phyloP scores from a whole-genome alignment of 1,284 basidiomycete species.

The Ceratobasidium sp. region DNA sequence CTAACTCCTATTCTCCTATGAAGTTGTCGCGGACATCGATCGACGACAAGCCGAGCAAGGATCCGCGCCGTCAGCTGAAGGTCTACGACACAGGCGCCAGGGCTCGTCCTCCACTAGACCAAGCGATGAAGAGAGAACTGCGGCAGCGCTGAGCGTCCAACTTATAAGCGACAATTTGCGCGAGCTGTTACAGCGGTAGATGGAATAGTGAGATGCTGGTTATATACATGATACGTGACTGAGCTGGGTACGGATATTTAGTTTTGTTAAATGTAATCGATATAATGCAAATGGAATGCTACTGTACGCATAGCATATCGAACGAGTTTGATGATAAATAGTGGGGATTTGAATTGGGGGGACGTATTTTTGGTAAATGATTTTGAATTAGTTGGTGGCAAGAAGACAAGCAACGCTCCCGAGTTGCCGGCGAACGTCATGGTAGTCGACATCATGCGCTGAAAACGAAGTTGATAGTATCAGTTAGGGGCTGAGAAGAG shows the following conservation, averaged over 20 bases:
- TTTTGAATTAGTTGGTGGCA: slow-evolving; percentile 26
- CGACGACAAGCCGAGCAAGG: slow-evolving; percentile 68
- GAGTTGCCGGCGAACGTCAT: slow-evolving; percentile 89
- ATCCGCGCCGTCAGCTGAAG: slow-evolving; percentile 24
- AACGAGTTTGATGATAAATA: slow-evolving; percentile 15
- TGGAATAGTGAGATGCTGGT: slow-evolving; percentile 3
- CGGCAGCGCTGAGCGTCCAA: slow-evolving; percentile 41
- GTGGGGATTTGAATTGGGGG: background rate
- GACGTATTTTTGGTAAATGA: background rate
- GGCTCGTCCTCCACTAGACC: slow-evolving; percentile 23
- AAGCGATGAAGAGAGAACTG: slow-evolving; percentile 32
- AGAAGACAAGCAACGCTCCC: slow-evolving; percentile 78
- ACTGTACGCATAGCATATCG: slow-evolving; percentile 7
- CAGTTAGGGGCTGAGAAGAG: slow-evolving; percentile 10
- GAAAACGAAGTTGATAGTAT: slow-evolving; percentile 41
- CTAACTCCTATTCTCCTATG: slow-evolving; percentile 45
- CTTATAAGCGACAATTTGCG: slow-evolving; percentile 46
- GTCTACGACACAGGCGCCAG: slow-evolving; percentile 24
- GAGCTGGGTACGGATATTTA: slow-evolving; percentile 9
- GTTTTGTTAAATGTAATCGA: slow-evolving; percentile 32
- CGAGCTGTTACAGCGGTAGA: slow-evolving; percentile 29
- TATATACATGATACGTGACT: slow-evolving; percentile 1
- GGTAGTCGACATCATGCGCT: slow-evolving; percentile 97
- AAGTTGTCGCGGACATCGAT: slow-evolving; percentile 86
- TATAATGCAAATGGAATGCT: background rate